phyloP scores from a whole-genome alignment of 2,329 filamentous ascomycete genomes.

The Pochonia chlamydosporia region DNA sequence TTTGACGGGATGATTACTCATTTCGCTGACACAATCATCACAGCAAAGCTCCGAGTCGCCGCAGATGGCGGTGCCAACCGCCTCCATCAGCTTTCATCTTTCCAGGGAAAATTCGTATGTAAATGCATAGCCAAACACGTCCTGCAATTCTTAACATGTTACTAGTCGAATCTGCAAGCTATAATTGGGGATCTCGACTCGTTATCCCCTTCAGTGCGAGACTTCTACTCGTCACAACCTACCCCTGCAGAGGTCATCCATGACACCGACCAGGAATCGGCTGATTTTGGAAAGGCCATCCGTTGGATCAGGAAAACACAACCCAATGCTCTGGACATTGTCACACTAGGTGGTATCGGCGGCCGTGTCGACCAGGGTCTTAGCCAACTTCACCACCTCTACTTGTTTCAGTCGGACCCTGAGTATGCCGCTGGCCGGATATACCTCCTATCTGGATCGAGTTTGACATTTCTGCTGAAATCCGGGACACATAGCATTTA shows the following conservation, averaged over 20 bases:
- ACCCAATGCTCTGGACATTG: slow-evolving; percentile 49
- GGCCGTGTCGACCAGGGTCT: slow-evolving; percentile 91
- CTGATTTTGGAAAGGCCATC: slow-evolving; percentile 85
- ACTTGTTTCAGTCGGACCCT: slow-evolving; percentile 50
- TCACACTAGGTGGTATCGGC: slow-evolving; percentile 78
- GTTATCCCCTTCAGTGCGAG: slow-evolving; percentile 52
- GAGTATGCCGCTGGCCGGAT: slow-evolving; percentile 50
- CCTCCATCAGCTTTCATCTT: slow-evolving; percentile 46
- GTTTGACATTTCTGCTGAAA: slow-evolving; percentile 76
- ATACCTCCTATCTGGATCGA: slow-evolving; percentile 76
- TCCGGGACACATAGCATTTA: slow-evolving; percentile 61
- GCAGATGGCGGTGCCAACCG: slow-evolving; percentile 90
- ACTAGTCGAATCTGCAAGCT: slow-evolving; percentile 54
- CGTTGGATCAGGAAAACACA: slow-evolving; percentile 44
- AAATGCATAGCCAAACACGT: neutral
- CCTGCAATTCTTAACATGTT: neutral
- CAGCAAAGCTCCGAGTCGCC: slow-evolving; percentile 65
- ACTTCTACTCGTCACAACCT: slow-evolving; percentile 58
- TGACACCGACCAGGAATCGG: slow-evolving; percentile 77
- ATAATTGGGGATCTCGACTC: slow-evolving; percentile 95
- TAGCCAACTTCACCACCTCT: slow-evolving; percentile 82
- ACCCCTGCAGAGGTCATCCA: slow-evolving; percentile 54
- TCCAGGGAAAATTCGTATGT: slow-evolving; percentile 37
- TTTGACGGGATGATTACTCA: neutral
- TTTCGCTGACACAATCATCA: neutral